Evolutionary conservation across 73 alveolate species (phyloP).

Genomic region (Tetrahymena borealis): DNA sequence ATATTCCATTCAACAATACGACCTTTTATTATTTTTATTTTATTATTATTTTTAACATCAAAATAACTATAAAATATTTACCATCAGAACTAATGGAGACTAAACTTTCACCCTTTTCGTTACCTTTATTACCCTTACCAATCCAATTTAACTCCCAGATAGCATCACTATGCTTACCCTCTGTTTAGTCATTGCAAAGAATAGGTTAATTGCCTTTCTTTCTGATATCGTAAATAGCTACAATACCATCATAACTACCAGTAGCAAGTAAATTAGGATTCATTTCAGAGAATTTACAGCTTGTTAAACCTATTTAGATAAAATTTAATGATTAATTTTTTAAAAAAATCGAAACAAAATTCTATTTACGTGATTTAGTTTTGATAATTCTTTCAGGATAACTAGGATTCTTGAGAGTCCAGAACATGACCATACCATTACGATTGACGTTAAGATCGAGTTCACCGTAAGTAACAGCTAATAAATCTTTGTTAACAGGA

Average conservation of each 20-base stretch:
- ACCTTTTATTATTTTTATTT: background rate
- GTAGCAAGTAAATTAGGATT: constrained; percentile 92
- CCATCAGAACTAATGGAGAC: constrained; percentile 90
- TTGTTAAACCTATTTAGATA: constrained; percentile 40
- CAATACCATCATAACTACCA: constrained; percentile 90
- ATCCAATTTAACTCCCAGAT: constrained; percentile 97
- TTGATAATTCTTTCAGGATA: constrained; percentile 94
- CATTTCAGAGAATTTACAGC: constrained; percentile 80
- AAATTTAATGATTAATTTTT: background rate
- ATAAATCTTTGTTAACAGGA: constrained; percentile 80
- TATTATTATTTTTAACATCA: background rate
- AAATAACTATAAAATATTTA: background rate
- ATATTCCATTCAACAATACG: constrained; percentile 92
- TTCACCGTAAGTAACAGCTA: constrained; percentile 94
- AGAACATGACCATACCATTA: constrained; percentile 85
- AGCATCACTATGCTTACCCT: constrained; percentile 94
- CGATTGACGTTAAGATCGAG: constrained; percentile 64
- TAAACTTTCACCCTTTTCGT: constrained; percentile 75
- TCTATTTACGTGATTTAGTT: constrained; percentile 68
- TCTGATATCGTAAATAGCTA: constrained; percentile 87
- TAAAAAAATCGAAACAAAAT: background rate
- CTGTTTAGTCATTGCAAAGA: constrained; percentile 82
- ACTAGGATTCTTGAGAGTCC: constrained; percentile 95
- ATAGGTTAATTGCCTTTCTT: constrained; percentile 79
- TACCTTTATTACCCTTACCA: constrained; percentile 78